Evolutionary conservation across 2,329 filamentous ascomycete species (phyloP), one percentile per base, ranked within the genome.

Genomic region (Exophiala viscosa): DNA sequence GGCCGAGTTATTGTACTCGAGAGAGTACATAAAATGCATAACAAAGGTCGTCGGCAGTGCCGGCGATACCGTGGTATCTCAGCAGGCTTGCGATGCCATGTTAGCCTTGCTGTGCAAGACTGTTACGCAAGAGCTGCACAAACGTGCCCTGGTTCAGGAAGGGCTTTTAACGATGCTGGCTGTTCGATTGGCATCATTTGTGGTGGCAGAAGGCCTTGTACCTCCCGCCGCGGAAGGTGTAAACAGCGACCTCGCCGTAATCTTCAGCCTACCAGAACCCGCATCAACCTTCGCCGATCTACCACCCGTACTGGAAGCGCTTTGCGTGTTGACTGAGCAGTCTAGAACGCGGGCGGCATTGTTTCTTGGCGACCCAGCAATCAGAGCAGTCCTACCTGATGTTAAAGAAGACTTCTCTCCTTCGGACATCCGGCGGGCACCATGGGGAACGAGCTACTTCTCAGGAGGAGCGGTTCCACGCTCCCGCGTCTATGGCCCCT

Each of bases 161-260:
- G 88, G 88, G 5, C 78, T 95, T 20, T 74, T 97, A 32, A 89
- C 96, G 69, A 81, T 86, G 10, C 77, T 97, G 23, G 86, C 89
- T 20, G 79, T 83, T 4, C 85, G 85, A 60, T 72, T 97, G 52
- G 88, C 82, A 47, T 84, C 79, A 50, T 86, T 88, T 64, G 81
- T 86, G 38, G 83, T 61, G 9, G 76, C 80, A 5, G 78, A 84
- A 55, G 86, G 86, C 8, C 79, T 85, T 57, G 84, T 88, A n/a
- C 69, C 88, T 33, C 85, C 86, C 0, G 80, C 80, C 2, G 81
- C 84, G 3, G 82, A 85, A 48, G 65, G 75, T 2, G 67, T 78
- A 40, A 76, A 80, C 28, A 70, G 73, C n/a, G 71, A 73, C 28
- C 77, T 84, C 50, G 79, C 79, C 6, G 65, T 84, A 32, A 68